Conservation (phyloP, 345 rosid species). For the Ricinus communis region DNA sequence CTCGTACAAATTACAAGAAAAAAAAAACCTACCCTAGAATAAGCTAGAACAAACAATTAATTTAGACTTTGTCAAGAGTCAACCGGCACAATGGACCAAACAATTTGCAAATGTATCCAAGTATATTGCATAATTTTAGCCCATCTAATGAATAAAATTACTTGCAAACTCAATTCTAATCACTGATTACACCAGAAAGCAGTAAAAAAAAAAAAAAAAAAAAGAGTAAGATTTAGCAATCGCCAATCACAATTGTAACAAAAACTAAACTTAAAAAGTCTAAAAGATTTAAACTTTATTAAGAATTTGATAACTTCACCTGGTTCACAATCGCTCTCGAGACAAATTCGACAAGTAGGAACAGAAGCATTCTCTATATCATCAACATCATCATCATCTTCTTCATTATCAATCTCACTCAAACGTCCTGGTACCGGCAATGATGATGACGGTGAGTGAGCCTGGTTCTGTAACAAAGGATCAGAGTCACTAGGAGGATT, state of each 20-base stretch:
- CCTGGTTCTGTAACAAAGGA: constrained; percentile 53
- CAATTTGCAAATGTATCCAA: too few species aligned
- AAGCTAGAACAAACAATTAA: too few species aligned
- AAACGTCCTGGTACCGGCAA: constrained; percentile 31
- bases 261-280: not conserved
- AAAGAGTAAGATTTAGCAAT: too few species aligned
- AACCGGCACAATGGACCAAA: too few species aligned
- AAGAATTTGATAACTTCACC: constrained; percentile 44
- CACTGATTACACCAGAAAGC: too few species aligned
- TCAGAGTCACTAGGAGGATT: constrained; percentile 58
- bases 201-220: not conserved
- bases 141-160: not conserved
- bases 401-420: constrained; percentile 53
- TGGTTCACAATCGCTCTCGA: constrained; percentile 75
- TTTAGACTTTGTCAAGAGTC: too few species aligned
- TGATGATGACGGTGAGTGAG: constrained; percentile 38
- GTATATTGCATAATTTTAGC: not conserved
- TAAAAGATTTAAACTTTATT: not conserved
- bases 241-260: not conserved
- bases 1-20: too few species aligned
- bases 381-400: constrained; percentile 17
- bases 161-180: too few species aligned
- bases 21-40: too few species aligned
- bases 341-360: constrained; percentile 89
- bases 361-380: constrained; percentile 62